phyloP scores from a whole-genome alignment of 148 eudicot genomes.

The Nyssa sinensis region DNA sequence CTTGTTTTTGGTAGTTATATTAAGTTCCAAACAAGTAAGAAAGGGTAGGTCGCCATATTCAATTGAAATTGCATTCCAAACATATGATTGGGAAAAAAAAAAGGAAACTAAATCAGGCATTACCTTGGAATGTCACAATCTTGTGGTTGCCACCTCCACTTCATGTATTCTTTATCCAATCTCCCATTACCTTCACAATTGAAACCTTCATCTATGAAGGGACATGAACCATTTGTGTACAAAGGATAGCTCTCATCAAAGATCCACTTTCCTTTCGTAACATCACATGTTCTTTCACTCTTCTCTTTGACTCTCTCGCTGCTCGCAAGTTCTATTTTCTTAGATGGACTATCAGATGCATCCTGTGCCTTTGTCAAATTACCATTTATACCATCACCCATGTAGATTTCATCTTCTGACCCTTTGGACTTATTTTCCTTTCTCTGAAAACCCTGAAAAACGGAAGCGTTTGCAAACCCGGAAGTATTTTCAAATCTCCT shows the following conservation, averaged over 20 bases:
- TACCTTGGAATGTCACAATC: conserved; percentile 87
- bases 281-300: conserved; percentile 47
- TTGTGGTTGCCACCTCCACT: conserved; percentile 93
- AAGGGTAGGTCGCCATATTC: neutral
- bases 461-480: conserved; percentile 21
- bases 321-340: conserved; percentile 14
- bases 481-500: conserved; percentile 25
- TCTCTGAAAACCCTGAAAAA: conserved; percentile 4
- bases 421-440: conserved; percentile 12
- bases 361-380: conserved; percentile 9
- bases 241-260: conserved; percentile 73
- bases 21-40: neutral
- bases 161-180: conserved; percentile 65
- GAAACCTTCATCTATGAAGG: conserved; percentile 94
- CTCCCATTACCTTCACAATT: conserved; percentile 78
- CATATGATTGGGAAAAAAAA: neutral
- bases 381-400: too few species aligned
- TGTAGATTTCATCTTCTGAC: neutral
- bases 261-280: conserved; percentile 78
- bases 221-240: conserved; percentile 71
- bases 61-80: neutral
- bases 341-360: conserved; percentile 11
- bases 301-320: conserved; percentile 23
- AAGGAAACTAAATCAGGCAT: neutral
- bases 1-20: neutral